Evolutionary conservation across 805 yeast genomes (phyloP), one percentile per base, ranked within the genome.

Genomic region (Kodamaea neixiangensis): DNA sequence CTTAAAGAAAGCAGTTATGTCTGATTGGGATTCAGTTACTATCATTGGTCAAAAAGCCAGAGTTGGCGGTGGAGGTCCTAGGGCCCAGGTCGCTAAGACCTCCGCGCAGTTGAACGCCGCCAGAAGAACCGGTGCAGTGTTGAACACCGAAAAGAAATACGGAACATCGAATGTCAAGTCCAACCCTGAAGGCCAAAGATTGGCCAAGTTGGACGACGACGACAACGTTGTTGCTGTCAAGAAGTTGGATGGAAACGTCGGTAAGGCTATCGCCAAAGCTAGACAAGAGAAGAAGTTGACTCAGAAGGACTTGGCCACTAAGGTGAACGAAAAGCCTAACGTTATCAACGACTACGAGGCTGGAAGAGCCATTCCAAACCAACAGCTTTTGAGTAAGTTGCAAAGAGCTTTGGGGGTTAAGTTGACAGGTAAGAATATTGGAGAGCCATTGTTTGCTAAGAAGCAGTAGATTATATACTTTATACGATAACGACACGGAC

Each of bases 321-420:
- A 87, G 69, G 81, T 93, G 65, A 93, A 92, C 69, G 99, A 94
- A 76, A 94, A 94, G 78, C 97, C 97, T 54, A 90, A 86, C 59
- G 87, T 94, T 54, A 85, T 94, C 65, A 92, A 90, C 72, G 99
- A 94, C 66, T 94, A 94, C 72, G 99, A 94, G 77, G 89, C 96
- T 50, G 97, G 97, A 53, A 85, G 96, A 67, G 99, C 97, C 42
- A 83, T 87, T 58, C 99, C 99, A 52, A 92, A 89, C 77, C 99
- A 94, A 77, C 98, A 92, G 73, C 72, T 94, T 48, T 80, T 94
- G 63, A 92, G 87, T 49, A 94, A 94, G 77, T 74, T 94, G 69
- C 98, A 94, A 77, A 83, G 97, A 72, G 96, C 87, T 39, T 78
- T 94, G 62, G 98, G 98, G 59, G 87, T 94, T 57, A 94, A 91